Evolutionary conservation across 306 rosid genomes (phyloP), one percentile per base, ranked within the genome.

Genomic region (Castanospermum australe): DNA sequence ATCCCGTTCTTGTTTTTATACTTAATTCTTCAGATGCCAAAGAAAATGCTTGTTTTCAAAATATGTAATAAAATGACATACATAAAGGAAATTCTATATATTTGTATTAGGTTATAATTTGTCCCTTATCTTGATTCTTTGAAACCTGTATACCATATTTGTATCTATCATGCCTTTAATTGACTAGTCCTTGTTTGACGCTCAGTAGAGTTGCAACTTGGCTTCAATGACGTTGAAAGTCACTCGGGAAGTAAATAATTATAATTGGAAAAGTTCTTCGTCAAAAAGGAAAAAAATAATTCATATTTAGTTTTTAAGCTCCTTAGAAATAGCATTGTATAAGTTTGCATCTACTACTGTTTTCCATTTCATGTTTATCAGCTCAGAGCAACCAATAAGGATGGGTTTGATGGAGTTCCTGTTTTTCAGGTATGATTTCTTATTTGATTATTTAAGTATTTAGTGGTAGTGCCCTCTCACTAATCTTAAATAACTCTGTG

Each of bases 391-490:
- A 71, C 87, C 61, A 93, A 68, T 71, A 83, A 20, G 77, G 87
- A 41, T 75, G 92, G 97, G 39, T 93, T 95, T 81, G 98, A 93
- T 78, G 98, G 98, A 81, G 98, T 95, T 85, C 90, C 95, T 48
- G 76, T 90, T 65, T 90, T 88, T 84, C 88, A 88, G 91, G 95
- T 90, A 81, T 60, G 54, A 48, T 54, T 32, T 36, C 77, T 45
- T 51, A 32, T 47, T 71, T 81, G 70, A 79, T 42, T 74, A n/a
- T 51, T 72, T 84, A 67, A n/a, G 24, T 60, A 45, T 54, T 12
- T 10, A 17, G 5, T 33, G 21, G 21, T 59, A 61, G 36, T 52
- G 18, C 25, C 5, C 47, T 36, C 50, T 36, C 28, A 30, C 48
- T 30, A n/a, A 10, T 15, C 13, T 17, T 55, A 4, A 12, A 13